A percentile compares a stretch with the other conserved stretches of the same genome.
phyloP scores from a whole-genome alignment of 805 yeast genomes.

The Wickerhamiella shivajii region DNA sequence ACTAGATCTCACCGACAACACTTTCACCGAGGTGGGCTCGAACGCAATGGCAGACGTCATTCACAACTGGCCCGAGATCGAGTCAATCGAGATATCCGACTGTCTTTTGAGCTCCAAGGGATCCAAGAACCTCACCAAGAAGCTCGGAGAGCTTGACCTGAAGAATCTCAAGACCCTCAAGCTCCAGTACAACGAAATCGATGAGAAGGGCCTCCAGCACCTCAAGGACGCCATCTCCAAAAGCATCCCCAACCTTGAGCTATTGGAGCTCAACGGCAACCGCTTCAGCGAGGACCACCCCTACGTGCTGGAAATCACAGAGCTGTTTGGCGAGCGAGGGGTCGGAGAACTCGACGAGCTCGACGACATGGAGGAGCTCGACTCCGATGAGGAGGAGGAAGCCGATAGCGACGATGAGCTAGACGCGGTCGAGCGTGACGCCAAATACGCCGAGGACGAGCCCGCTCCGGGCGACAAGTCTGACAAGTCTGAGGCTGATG shows the following conservation, averaged over 20 bases:
- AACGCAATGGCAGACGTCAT: conserved; percentile 47
- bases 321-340: conserved; percentile 55
- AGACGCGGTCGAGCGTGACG: conserved; percentile 34
- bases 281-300: conserved; percentile 80
- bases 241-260: conserved; percentile 44
- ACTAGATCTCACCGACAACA: conserved; percentile 88
- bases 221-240: conserved; percentile 39
- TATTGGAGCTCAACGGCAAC: conserved; percentile 84
- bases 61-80: conserved; percentile 47
- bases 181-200: conserved; percentile 82
- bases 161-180: conserved; percentile 42
- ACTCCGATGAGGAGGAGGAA: conserved; percentile 49
- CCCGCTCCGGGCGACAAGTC: conserved; percentile 29
- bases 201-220: conserved; percentile 44
- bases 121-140: conserved; percentile 36
- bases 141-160: conserved; percentile 18
- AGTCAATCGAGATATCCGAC: conserved; percentile 77
- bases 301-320: conserved; percentile 43
- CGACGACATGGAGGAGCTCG: conserved; percentile 83
- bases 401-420: conserved; percentile 47
- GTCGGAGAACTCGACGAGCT: conserved; percentile 79
- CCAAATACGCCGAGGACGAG: conserved; percentile 28
- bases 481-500: conserved; percentile 38
- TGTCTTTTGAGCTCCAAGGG: conserved; percentile 75
- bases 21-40: conserved; percentile 64